Evolutionary conservation across 1,139 yeast genomes (phyloP), one percentile per base, ranked within the genome.

Genomic region (Yamadazyma friedrichii): DNA sequence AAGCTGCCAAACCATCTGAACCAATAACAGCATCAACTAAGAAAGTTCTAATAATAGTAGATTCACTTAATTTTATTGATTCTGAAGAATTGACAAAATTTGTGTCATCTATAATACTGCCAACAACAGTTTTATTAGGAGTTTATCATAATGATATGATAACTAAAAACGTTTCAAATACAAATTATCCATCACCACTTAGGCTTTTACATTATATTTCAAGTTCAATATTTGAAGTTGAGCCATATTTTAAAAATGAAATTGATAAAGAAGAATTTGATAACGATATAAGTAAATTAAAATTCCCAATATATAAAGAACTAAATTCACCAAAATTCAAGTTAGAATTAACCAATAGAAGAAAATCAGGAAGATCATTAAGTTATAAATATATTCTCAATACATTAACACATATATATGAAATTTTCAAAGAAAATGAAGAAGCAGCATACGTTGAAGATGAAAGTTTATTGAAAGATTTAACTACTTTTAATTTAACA

Each of bases 401-500:
- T 53, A 54, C 80, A 0, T 38, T 30, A 0, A 58, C 58, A 0
- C 96, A 88, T 58, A 58, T 56, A 3, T 76, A 79, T 49, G 75
- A 70, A 39, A 64, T 69, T 15, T 57, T 63, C 20, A 59, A 66
- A 31, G 47, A 45, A 33, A 56, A 62, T 3, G 58, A 59, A 15
- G 55, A 51, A 6, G 51, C 54, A 2, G 64, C 63, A 8, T 61
- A 56, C 1, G 55, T 54, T 1, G 65, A 58, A 12, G 75, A 67
- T 15, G 75, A 66, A 31, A 72, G 72, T 11, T 58, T 85, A 42
- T 65, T 88, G 41, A 78, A 82, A 48, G 88, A 76, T 38, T 70
- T 93, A 52, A 87, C 97, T 0, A 93, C 98, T 0, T 93, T 93
- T 67, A 91, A 89, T 52, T 67, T 93, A 44, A 73, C 82, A 2